phyloP scores from a whole-genome alignment of 2,329 filamentous ascomycete species.

The Coniochaeta sp. region DNA sequence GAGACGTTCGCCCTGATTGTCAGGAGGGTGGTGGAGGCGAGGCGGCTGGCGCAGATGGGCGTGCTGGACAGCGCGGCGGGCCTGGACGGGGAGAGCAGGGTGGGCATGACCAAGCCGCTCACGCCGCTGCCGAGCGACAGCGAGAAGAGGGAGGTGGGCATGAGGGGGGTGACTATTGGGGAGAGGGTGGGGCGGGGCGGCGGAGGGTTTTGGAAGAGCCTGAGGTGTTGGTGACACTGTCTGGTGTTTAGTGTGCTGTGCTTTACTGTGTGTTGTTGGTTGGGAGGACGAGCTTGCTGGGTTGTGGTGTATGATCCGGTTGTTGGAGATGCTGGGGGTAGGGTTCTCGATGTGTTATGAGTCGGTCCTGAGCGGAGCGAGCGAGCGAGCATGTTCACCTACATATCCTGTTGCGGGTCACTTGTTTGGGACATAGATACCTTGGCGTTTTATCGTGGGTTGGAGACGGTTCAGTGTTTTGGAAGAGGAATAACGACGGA shows the following conservation, averaged over 20 bases:
- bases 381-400: background rate
- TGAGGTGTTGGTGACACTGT: conserved; percentile 44
- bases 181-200: conserved; percentile 34
- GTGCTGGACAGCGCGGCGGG: conserved; percentile 24
- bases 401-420: background rate
- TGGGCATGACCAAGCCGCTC: conserved; percentile 51
- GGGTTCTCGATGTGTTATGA: background rate
- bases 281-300: background rate
- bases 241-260: too few relatives aligned
- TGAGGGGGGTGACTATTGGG: conserved; percentile 35
- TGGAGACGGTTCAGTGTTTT: background rate
- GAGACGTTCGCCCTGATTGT: conserved; percentile 75
- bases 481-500: background rate
- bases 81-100: conserved; percentile 32
- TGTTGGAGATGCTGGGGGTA: background rate
- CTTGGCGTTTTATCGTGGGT: background rate
- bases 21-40: conserved; percentile 52
- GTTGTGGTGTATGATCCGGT: background rate
- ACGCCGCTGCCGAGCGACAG: conserved; percentile 39
- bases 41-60: conserved; percentile 41
- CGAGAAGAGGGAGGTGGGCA: conserved; percentile 33
- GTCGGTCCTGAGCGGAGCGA: background rate
- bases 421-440: background rate
- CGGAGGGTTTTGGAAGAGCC: conserved; percentile 46
- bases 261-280: too few relatives aligned